These are phyloP conservation scores for Neurospora sp. DNA, from an alignment of 2,329 filamentous ascomycete genomes.

Conservation along the genomic window DNA sequence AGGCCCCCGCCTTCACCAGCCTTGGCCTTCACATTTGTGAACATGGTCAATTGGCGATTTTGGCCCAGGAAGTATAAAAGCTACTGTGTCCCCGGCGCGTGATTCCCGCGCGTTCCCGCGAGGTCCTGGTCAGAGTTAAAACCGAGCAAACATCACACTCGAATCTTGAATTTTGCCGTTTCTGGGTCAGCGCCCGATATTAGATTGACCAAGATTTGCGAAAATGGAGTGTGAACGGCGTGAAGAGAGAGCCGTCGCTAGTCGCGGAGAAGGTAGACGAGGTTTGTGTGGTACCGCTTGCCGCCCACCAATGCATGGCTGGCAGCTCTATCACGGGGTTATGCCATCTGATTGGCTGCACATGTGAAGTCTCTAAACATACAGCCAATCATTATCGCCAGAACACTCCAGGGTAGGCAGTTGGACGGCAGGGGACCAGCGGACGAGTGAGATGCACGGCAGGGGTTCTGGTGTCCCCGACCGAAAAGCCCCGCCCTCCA, in stretches of 20 bases:
- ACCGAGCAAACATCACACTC: not conserved
- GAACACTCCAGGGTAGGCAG: conserved; percentile 8
- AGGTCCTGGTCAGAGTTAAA: not conserved
- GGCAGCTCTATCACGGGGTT: conserved; percentile 19
- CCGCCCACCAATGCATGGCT: conserved; percentile 19
- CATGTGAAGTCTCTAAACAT: conserved; percentile 5
- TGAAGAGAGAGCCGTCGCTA: not conserved
- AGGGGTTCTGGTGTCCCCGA: conserved; percentile 5
- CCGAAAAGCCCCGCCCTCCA: not conserved
- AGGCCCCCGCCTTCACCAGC: not conserved
- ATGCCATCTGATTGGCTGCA: conserved; percentile 14
- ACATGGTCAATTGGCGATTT: not conserved
- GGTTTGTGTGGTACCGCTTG: conserved; percentile 16
- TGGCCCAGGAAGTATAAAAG: not conserved
- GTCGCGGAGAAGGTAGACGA: not conserved
- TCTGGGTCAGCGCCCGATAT: not conserved
- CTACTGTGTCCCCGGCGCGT: not conserved
- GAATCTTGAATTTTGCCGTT: not conserved
- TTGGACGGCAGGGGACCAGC: conserved; percentile 10
- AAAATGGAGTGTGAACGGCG: too few species aligned
- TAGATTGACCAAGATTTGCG: not conserved
- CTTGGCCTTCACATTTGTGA: not conserved
- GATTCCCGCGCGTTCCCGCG: not conserved
- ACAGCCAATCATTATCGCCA: not conserved
- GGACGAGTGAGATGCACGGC: conserved; percentile 4